These are phyloP conservation scores for Cladophialophora yegresii DNA, from an alignment of 2,329 filamentous ascomycete species.

Conservation along the genomic window DNA sequence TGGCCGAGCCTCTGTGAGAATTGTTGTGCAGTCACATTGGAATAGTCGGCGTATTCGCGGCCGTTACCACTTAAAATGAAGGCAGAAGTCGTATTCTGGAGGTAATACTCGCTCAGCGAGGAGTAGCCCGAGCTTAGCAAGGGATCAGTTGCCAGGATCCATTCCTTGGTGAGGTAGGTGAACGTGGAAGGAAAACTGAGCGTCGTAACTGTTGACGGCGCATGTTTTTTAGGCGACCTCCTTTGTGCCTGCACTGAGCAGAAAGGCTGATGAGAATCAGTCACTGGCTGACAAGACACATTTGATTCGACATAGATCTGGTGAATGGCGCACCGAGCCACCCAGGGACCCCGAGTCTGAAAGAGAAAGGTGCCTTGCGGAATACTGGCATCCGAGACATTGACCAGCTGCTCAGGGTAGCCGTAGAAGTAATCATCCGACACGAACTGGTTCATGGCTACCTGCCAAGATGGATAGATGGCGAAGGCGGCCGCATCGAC, in stretches of 20 bases:
- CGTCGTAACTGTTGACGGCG: slow-evolving; percentile 26
- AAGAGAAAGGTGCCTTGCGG: slow-evolving; percentile 29
- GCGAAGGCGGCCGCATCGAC: neutral
- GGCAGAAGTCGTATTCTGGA: slow-evolving; percentile 24
- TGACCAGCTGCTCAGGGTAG: neutral
- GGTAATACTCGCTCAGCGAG: slow-evolving; percentile 27
- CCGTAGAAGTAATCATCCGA: neutral
- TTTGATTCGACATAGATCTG: slow-evolving; percentile 30
- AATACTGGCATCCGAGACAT: slow-evolving; percentile 9
- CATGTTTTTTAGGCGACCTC: slow-evolving; percentile 17
- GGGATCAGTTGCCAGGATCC: slow-evolving; percentile 28
- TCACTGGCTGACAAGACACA: slow-evolving; percentile 17
- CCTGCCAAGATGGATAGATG: neutral
- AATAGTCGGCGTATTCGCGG: slow-evolving; percentile 25
- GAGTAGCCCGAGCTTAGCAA: slow-evolving; percentile 23
- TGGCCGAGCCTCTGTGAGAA: slow-evolving; percentile 32
- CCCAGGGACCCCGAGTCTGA: slow-evolving; percentile 26
- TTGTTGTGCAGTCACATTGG: slow-evolving; percentile 27
- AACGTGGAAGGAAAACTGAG: slow-evolving; percentile 11
- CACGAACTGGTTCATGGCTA: neutral
- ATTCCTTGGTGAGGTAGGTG: slow-evolving; percentile 7
- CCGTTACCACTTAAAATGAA: slow-evolving; percentile 30
- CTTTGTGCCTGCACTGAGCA: slow-evolving; percentile 24
- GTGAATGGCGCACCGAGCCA: slow-evolving; percentile 26
- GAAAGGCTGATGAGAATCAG: slow-evolving; percentile 13